These are phyloP conservation scores for Epichloe baconii DNA, from an alignment of 2,329 filamentous ascomycete species.

Conservation along the genomic window DNA sequence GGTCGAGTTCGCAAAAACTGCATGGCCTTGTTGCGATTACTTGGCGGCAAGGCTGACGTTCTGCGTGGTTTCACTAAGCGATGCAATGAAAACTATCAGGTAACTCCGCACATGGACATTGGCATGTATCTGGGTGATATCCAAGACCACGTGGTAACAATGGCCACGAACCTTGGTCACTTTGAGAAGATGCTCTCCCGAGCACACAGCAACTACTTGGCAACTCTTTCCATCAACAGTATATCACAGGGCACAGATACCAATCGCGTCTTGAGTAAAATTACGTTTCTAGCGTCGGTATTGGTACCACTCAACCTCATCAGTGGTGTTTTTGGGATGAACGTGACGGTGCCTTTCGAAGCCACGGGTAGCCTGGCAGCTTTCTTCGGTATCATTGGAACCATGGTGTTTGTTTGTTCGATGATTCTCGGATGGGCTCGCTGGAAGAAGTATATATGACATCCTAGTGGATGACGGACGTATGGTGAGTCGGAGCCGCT, in stretches of 20 bases:
- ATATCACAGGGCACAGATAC: conserved; percentile 78
- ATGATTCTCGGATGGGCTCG: conserved; percentile 34
- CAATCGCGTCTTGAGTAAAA: conserved; percentile 85
- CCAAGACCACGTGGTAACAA: conserved; percentile 97
- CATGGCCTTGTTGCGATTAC: conserved; percentile 80
- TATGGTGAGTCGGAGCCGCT: too few relatives aligned
- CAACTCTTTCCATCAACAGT: conserved; percentile 85
- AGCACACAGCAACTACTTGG: conserved; percentile 90
- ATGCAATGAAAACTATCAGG: conserved; percentile 93
- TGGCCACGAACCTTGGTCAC: conserved; percentile 92
- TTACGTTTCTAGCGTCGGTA: conserved; percentile 86
- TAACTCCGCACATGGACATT: conserved; percentile 92
- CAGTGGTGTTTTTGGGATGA: conserved; percentile 81
- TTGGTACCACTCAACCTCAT: conserved; percentile 93
- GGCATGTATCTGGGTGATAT: conserved; percentile 95
- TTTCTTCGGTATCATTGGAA: conserved; percentile 38
- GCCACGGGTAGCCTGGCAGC: conserved; percentile 37
- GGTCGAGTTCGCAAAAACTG: conserved; percentile 88
- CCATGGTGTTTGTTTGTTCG: conserved; percentile 40
- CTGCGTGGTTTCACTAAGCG: conserved; percentile 96
- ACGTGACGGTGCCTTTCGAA: conserved; percentile 59
- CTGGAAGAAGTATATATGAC: conserved; percentile 31
- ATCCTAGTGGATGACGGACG: too few relatives aligned
- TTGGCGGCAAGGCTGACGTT: conserved; percentile 96
- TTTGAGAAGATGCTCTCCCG: conserved; percentile 96